These are phyloP conservation scores for Pythium coloratum DNA, from an alignment of 352 stramenopile genomes.

Conservation along the genomic window DNA sequence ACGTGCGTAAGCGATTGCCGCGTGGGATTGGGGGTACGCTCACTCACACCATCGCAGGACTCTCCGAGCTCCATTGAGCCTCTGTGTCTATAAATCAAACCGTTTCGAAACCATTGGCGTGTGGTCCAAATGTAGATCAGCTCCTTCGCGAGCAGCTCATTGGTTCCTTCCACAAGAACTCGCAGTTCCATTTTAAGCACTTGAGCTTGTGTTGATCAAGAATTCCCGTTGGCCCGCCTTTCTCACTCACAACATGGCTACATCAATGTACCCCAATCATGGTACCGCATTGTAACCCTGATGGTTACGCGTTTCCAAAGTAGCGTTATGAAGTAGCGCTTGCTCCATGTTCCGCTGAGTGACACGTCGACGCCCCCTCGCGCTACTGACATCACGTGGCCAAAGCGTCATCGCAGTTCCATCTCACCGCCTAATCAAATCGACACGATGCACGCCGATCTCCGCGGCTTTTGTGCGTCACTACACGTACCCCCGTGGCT, in stretches of 20 bases:
- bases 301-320: constrained; percentile 10
- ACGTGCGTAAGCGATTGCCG: background rate
- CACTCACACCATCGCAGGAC: background rate
- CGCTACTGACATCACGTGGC: constrained; percentile 3
- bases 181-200: background rate
- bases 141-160: background rate
- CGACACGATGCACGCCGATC: constrained; percentile 64
- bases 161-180: background rate
- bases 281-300: background rate
- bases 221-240: background rate
- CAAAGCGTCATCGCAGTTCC: background rate
- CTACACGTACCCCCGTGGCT: background rate
- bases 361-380: constrained; percentile 19
- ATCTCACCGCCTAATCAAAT: background rate
- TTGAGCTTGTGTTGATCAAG: too few relatives aligned
- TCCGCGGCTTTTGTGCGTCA: constrained; percentile 79
- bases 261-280: background rate
- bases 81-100: background rate
- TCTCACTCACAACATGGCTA: background rate
- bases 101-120: background rate
- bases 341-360: background rate
- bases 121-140: background rate
- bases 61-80: background rate
- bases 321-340: constrained; percentile 22
- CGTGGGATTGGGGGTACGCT: background rate